Percentiles rank a stretch among this genome's conserved stretches.
Evolutionary conservation across 768 basidiomycete species (phyloP).

Genomic region (Coprinopsis marcescibilis): DNA sequence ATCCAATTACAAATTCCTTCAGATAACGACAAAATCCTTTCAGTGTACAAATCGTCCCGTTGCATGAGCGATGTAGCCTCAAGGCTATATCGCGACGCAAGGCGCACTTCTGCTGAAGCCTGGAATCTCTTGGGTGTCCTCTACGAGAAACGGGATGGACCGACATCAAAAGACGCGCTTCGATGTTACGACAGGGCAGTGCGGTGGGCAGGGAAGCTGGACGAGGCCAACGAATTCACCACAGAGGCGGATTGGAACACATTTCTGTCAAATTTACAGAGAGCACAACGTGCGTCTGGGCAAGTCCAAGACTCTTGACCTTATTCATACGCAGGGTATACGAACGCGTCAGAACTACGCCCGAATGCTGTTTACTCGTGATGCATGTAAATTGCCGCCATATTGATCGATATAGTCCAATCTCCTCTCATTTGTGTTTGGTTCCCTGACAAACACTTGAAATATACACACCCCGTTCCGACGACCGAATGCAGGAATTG

Average conservation of each 20-base stretch:
- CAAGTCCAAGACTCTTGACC: background rate
- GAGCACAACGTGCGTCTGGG: constrained; percentile 30
- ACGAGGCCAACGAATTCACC: constrained; percentile 45
- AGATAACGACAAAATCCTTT: constrained; percentile 31
- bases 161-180: constrained; percentile 37
- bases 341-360: background rate
- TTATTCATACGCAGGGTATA: background rate
- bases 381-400: too few relatives aligned
- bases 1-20: constrained; percentile 18
- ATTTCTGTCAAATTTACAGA: constrained; percentile 56
- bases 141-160: constrained; percentile 38
- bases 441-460: too few relatives aligned
- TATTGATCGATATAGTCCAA: too few relatives aligned
- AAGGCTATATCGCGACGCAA: constrained; percentile 60
- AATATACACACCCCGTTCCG: too few relatives aligned
- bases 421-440: too few relatives aligned
- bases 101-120: constrained; percentile 65
- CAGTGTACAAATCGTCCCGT: constrained; percentile 39
- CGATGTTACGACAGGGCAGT: constrained; percentile 66
- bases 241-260: constrained; percentile 57
- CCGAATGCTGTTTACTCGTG: background rate
- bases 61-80: constrained; percentile 51
- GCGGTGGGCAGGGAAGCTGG: constrained; percentile 53
- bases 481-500: too few relatives aligned
- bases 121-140: constrained; percentile 72